Evolutionary conservation across 1,139 yeast genomes (phyloP).

Genomic region (Yamadazyma friedrichii): DNA sequence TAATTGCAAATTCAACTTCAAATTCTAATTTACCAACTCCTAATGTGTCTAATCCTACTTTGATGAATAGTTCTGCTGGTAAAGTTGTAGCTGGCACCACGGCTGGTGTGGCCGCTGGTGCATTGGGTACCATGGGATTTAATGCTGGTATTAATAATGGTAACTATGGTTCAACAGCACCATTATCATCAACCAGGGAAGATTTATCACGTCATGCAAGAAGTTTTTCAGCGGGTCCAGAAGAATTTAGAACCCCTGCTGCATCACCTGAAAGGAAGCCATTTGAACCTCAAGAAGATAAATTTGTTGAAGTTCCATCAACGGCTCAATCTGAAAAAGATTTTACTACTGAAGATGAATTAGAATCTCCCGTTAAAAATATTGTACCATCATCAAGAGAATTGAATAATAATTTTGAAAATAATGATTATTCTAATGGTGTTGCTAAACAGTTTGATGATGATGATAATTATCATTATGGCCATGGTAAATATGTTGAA

Average conservation of each 20-base stretch:
- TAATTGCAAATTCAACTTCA: conserved; percentile 7
- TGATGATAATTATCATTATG: conserved; percentile 6
- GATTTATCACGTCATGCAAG: conserved; percentile 36
- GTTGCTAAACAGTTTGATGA: neutral
- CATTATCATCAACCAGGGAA: conserved; percentile 11
- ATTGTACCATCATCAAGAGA: neutral
- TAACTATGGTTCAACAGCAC: conserved; percentile 11
- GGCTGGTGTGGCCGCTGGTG: conserved; percentile 15
- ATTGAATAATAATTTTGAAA: neutral
- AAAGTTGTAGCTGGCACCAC: neutral
- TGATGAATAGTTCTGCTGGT: neutral
- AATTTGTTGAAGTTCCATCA: conserved; percentile 31
- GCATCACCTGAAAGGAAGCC: conserved; percentile 32
- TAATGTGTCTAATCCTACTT: neutral
- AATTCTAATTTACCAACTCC: neutral
- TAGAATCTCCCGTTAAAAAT: conserved; percentile 7
- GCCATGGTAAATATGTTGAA: conserved; percentile 9
- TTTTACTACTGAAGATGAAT: conserved; percentile 18
- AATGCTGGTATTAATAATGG: neutral
- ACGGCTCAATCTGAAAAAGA: conserved; percentile 24
- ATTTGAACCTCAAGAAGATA: conserved; percentile 15
- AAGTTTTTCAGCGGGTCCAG: conserved; percentile 41
- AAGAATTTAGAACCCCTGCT: conserved; percentile 44
- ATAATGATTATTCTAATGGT: neutral
- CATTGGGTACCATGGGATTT: conserved; percentile 2